Conservation (phyloP, 83 land plant species). For the Thuja plicata region DNA sequence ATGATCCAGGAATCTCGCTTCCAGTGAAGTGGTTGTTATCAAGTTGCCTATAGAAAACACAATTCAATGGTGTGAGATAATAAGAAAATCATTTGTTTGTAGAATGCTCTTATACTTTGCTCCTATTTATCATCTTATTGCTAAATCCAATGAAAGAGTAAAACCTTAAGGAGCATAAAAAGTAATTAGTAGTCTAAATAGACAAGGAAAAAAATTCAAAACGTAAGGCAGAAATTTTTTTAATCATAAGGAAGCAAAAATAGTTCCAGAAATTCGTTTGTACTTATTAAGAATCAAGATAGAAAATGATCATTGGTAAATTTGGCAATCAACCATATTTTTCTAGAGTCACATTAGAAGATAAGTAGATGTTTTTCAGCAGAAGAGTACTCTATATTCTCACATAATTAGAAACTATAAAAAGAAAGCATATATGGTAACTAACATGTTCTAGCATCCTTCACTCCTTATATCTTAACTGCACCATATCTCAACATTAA, state of each 20-base stretch:
- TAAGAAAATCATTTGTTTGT: background rate
- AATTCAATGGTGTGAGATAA: background rate
- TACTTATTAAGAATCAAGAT: background rate
- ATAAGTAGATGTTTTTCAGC: background rate
- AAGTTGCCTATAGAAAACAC: slow-evolving; percentile 50
- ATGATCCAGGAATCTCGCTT: slow-evolving; percentile 41
- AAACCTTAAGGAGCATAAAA: background rate
- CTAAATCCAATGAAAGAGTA: background rate
- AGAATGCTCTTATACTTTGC: background rate
- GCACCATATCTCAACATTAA: background rate
- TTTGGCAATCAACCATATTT: background rate
- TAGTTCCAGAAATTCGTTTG: background rate
- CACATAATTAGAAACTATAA: background rate
- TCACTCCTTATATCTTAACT: background rate
- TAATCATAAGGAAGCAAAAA: background rate
- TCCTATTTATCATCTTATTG: background rate
- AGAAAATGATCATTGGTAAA: background rate
- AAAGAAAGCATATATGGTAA: background rate
- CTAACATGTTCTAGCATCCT: background rate
- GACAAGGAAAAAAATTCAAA: background rate
- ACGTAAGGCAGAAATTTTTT: background rate
- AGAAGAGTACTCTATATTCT: background rate
- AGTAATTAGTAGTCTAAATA: background rate
- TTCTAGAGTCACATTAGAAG: background rate
- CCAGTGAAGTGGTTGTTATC: slow-evolving; percentile 66